Conservation (phyloP, 495 filamentous ascomycete genomes). For the Cenococcum geophilum region DNA sequence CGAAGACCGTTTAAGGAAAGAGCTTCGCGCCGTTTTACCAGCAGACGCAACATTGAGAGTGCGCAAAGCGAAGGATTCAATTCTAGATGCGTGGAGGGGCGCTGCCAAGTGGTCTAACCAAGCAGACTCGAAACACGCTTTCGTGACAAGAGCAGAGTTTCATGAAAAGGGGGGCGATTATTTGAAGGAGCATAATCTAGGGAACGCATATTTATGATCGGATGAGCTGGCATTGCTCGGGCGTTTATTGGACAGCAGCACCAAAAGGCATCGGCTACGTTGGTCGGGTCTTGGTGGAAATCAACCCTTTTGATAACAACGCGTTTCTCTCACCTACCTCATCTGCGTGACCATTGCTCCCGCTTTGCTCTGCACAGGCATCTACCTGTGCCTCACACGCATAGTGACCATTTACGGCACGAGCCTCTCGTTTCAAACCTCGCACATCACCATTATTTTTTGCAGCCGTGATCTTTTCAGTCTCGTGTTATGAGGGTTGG, state of each 20-base stretch:
- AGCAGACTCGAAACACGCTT: constrained; percentile 21
- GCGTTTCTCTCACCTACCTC: background rate
- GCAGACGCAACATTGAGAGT: constrained; percentile 58
- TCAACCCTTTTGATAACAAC: background rate
- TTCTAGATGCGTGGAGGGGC: constrained; percentile 87
- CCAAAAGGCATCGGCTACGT: background rate
- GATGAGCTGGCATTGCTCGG: too few species aligned
- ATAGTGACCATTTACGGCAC: background rate
- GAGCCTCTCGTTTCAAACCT: background rate
- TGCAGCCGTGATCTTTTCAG: background rate
- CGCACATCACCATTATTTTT: background rate
- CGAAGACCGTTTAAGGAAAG: constrained; percentile 69
- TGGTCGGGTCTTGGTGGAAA: background rate
- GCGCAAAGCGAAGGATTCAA: constrained; percentile 62
- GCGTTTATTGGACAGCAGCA: too few species aligned
- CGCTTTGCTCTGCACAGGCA: background rate
- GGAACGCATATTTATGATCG: constrained; percentile 20
- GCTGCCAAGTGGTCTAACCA: constrained; percentile 70
- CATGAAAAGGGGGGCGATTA: constrained; percentile 40
- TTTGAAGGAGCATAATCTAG: constrained; percentile 32
- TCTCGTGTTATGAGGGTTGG: background rate
- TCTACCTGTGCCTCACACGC: background rate
- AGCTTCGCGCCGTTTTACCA: constrained; percentile 66
- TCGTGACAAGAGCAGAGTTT: constrained; percentile 36
- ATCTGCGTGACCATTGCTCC: background rate